Percentiles rank a stretch among this genome's conserved stretches.
These are phyloP conservation scores for Chenopodium suecicum DNA, from an alignment of 148 eudicot genomes.

Conservation along the genomic window DNA sequence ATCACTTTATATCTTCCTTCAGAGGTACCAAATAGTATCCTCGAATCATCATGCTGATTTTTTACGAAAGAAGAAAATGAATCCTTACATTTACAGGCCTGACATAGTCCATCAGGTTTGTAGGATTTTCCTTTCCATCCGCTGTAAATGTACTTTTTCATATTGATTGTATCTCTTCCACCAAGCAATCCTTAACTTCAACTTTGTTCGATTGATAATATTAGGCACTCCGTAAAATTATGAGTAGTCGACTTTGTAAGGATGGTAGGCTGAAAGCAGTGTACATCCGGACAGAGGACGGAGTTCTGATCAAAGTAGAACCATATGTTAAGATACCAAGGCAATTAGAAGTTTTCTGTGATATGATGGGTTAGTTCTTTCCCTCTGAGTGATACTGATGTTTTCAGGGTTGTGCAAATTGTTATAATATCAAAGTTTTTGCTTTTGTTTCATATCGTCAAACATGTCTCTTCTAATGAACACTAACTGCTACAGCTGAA, in stretches of 20 bases:
- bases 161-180: too few relatives aligned
- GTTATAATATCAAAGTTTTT: too few relatives aligned
- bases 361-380: constrained; percentile 23
- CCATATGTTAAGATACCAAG: constrained; percentile 12
- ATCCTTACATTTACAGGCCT: constrained; percentile 30
- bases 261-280: constrained; percentile 29
- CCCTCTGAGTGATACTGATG: neutral
- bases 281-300: constrained; percentile 28
- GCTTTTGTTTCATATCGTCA: neutral
- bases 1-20: neutral
- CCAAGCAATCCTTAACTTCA: too few relatives aligned
- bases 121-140: neutral
- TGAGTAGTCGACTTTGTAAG: constrained; percentile 26
- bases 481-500: neutral
- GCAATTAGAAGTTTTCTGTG: constrained; percentile 6
- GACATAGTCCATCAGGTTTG: constrained; percentile 32
- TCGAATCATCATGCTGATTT: constrained; percentile 33
- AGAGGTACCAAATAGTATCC: constrained; percentile 27
- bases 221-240: constrained; percentile 27
- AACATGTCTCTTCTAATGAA: neutral
- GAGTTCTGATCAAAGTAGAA: constrained; percentile 19
- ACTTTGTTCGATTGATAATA: neutral
- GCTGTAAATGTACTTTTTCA: too few relatives aligned
- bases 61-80: constrained; percentile 23
- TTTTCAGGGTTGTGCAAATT: too few relatives aligned